Evolutionary conservation across 2,329 filamentous ascomycete species (phyloP).

Genomic region (Stachybotrys elegans): DNA sequence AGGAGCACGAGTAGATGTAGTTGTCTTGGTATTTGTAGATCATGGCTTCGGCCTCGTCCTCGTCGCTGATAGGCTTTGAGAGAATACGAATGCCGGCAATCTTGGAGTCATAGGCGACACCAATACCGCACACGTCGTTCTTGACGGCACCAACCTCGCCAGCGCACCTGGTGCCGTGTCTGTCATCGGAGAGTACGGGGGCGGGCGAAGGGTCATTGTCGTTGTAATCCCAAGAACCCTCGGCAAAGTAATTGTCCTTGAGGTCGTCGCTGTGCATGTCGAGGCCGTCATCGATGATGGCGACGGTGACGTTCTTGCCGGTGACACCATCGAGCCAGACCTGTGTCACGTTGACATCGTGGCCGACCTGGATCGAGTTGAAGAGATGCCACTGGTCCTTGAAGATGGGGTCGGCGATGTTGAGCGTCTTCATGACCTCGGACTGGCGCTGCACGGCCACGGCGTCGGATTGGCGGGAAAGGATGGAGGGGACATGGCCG

Average conservation of each 20-base stretch:
- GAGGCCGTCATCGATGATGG: slow-evolving; percentile 92
- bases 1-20: slow-evolving; percentile 97
- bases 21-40: slow-evolving; percentile 91
- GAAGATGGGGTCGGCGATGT: slow-evolving; percentile 87
- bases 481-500: slow-evolving; percentile 16
- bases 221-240: slow-evolving; percentile 95
- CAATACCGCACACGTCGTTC: slow-evolving; percentile 92
- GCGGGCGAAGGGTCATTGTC: slow-evolving; percentile 73
- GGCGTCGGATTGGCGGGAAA: slow-evolving; percentile 13
- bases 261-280: slow-evolving; percentile 95
- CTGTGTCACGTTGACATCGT: slow-evolving; percentile 95
- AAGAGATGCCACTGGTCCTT: slow-evolving; percentile 91
- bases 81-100: slow-evolving; percentile 91
- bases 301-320: slow-evolving; percentile 81
- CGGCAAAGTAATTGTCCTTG: slow-evolving; percentile 87
- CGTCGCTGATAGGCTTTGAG: slow-evolving; percentile 83
- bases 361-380: slow-evolving; percentile 74
- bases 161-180: slow-evolving; percentile 88
- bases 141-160: slow-evolving; percentile 89
- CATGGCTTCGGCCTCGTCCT: slow-evolving; percentile 86
- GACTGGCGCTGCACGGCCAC: slow-evolving; percentile 53
- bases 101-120: slow-evolving; percentile 87
- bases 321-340: slow-evolving; percentile 90
- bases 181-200: slow-evolving; percentile 78
- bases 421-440: slow-evolving; percentile 58